These are phyloP conservation scores for Paulownia fortunei DNA, from an alignment of 257 asterid genomes.

Conservation along the genomic window DNA sequence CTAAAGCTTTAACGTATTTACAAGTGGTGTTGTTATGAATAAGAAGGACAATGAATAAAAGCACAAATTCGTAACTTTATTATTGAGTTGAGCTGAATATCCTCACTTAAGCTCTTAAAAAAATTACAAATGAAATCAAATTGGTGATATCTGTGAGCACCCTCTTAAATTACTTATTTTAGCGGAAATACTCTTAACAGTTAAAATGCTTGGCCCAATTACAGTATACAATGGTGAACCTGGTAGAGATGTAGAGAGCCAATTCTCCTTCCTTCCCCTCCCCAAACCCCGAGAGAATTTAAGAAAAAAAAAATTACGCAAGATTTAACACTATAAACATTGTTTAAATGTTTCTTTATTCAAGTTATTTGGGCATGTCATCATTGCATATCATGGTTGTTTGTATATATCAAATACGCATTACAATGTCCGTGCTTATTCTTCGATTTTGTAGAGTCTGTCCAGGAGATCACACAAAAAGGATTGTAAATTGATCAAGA, in stretches of 20 bases:
- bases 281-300: neutral
- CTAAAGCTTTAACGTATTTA: too few relatives aligned
- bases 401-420: neutral
- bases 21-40: neutral
- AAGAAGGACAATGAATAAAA: neutral
- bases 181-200: neutral
- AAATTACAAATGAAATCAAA: neutral
- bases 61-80: neutral
- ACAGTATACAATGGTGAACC: neutral
- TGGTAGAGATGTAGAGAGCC: neutral
- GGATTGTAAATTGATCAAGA: neutral
- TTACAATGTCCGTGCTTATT: neutral
- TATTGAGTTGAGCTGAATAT: constrained; percentile 8
- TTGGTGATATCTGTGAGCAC: neutral
- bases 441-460: neutral
- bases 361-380: neutral
- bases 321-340: neutral
- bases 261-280: neutral
- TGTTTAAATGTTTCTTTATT: neutral
- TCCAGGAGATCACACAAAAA: neutral
- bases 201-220: neutral
- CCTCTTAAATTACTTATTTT: neutral
- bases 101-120: neutral
- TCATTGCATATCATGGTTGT: neutral
- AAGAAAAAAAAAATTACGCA: neutral